Base-by-base conservation (phyloP, 164 flowering plant species). In the Berberis vulgaris region DNA sequence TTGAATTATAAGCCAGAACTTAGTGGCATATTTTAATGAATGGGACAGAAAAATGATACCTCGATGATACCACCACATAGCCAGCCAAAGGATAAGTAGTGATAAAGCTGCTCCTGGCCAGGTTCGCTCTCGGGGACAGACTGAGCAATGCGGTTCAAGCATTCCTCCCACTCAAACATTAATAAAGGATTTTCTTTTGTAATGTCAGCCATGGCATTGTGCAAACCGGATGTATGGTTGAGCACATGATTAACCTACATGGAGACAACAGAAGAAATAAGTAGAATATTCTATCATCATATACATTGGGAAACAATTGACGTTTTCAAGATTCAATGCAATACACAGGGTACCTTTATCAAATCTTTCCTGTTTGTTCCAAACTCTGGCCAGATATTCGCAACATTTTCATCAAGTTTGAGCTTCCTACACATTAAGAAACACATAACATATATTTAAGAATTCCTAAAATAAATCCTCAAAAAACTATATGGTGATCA, bases 51-150 rank as follows among this genome's bases (percentile, higher is more conserved):
- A 41, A 40, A 49, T 26, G n/a, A 40, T 81, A 90, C 98, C 98
- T 94, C 97, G 64, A 90, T 77, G 70, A 94, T 86, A 69, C 95
- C 97, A 69, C 98, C 98, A 78, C 97, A 90, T 3, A 94, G 73
- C 95, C 95, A 94, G 60, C 98, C 98, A 70, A 81, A 94, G 62
- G 98, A 84, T 43, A 90, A 65, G 73, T 86, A 83, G 74, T 94
- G 98, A 76, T 94, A 94, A 45, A 84, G 60, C 77, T 94, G 98
- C 74, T 79, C 71, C 41, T 63, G 63, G 13, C 98, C 98, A 64
- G 97, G 96, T 77, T 86, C 86, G 61, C 86, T 82, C 75, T 90
- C 96, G 54, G 95, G 96, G 43, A 54, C 66, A 6, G 84, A 75
- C 61, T 12, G 43, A 45, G 86, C 84, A 60, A 87, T 80, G 65